A percentile compares a stretch with the other conserved stretches of the same genome.
These are phyloP conservation scores for Macadamia tetraphylla DNA, from an alignment of 164 flowering plant species.

Conservation along the genomic window DNA sequence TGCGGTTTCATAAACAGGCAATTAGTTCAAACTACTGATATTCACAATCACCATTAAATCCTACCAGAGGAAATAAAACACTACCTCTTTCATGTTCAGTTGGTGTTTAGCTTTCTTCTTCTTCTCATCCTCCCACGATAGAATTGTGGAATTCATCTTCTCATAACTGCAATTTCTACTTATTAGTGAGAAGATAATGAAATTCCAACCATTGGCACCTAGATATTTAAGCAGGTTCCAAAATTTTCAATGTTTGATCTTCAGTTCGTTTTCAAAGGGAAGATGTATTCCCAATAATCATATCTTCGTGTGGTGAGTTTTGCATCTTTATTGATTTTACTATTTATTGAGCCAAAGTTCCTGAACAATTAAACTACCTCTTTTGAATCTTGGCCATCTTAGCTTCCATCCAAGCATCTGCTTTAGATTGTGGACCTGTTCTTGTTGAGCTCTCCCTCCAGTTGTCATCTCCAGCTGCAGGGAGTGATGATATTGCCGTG, in stretches of 20 bases:
- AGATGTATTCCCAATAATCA: too few species aligned
- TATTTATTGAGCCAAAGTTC: too few species aligned
- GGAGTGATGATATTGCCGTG: slow-evolving; percentile 7
- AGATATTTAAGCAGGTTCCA: neutral
- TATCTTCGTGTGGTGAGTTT: neutral
- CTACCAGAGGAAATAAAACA: neutral
- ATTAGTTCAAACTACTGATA: neutral
- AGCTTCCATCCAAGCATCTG: slow-evolving; percentile 60
- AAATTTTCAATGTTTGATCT: neutral
- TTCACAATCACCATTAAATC: neutral
- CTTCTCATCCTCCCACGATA: slow-evolving; percentile 65
- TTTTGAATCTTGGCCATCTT: slow-evolving; percentile 43
- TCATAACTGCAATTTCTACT: slow-evolving; percentile 47
- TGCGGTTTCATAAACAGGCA: slow-evolving; percentile 18
- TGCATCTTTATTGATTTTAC: neutral
- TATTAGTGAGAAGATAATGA: slow-evolving; percentile 2
- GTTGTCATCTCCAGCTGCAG: slow-evolving; percentile 7
- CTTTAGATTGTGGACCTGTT: slow-evolving; percentile 22
- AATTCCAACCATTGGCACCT: neutral
- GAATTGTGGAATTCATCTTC: slow-evolving; percentile 34
- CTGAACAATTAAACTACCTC: slow-evolving; percentile 27
- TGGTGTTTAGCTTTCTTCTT: slow-evolving; percentile 39
- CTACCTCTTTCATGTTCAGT: slow-evolving; percentile 57
- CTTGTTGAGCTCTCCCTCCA: slow-evolving; percentile 8
- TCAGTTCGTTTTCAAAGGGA: neutral